These are phyloP conservation scores for Emiliania huxleyi DNA, from an alignment of 78 protist species.

Conservation along the genomic window DNA sequence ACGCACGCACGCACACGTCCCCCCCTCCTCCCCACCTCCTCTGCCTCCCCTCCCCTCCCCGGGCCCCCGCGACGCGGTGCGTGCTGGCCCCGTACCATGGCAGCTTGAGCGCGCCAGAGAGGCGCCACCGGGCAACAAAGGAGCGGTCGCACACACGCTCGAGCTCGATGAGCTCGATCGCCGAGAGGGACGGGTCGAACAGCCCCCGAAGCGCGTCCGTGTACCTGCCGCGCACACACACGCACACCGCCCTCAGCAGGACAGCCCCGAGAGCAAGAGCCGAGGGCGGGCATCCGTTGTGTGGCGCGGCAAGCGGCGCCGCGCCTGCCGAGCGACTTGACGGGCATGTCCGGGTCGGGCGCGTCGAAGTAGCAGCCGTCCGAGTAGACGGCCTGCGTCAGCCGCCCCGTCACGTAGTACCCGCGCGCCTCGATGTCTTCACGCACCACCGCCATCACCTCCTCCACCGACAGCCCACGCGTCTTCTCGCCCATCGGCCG, in stretches of 20 bases:
- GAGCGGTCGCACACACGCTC: background rate
- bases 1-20: too few species aligned
- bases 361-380: conserved; percentile 6
- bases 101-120: background rate
- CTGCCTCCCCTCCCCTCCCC: too few species aligned
- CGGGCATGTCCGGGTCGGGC: conserved; percentile 22
- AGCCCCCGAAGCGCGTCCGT: background rate
- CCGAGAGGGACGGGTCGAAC: background rate
- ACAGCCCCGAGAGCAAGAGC: too few species aligned
- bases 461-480: background rate
- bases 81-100: too few species aligned
- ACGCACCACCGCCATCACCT: background rate
- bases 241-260: too few species aligned
- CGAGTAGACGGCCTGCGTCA: background rate
- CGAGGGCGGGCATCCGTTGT: too few species aligned
- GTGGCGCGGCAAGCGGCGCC: too few species aligned
- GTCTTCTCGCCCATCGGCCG: background rate
- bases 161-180: background rate
- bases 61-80: too few species aligned
- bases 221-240: too few species aligned
- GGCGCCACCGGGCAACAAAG: background rate
- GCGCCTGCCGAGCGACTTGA: background rate
- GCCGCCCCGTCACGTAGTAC: background rate
- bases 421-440: background rate
- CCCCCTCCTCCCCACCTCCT: too few species aligned